These are phyloP conservation scores for Puccinellia tenuiflora DNA, from an alignment of 176 grass and related monocot species.

Conservation along the genomic window DNA sequence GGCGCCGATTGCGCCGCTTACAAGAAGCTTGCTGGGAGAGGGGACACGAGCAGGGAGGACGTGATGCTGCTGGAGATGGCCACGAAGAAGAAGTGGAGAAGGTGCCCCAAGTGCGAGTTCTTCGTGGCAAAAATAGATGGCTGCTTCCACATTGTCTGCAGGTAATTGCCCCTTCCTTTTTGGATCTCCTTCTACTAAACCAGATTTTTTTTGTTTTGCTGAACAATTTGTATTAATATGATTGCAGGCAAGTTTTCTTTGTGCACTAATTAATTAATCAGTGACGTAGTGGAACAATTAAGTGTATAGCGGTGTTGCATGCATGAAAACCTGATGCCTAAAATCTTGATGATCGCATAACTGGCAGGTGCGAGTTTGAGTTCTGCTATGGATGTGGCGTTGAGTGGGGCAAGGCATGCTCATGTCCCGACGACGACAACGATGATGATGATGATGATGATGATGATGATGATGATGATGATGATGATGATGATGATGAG, in stretches of 20 bases:
- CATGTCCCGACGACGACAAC: neutral
- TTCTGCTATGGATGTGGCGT: constrained; percentile 59
- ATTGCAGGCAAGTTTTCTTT: neutral
- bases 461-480: neutral
- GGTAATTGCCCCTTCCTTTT: constrained; percentile 20
- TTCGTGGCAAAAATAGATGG: constrained; percentile 38
- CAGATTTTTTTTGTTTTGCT: neutral
- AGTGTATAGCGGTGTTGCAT: neutral
- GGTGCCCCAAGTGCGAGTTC: constrained; percentile 59
- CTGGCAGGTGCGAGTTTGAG: constrained; percentile 41
- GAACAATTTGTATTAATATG: neutral
- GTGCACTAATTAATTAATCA: neutral
- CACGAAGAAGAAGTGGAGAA: constrained; percentile 44
- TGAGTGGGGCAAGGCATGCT: neutral
- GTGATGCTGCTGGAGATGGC: constrained; percentile 54
- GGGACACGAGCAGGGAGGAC: constrained; percentile 47
- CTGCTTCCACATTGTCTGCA: constrained; percentile 70
- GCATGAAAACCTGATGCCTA: neutral
- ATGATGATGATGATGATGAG: too few relatives aligned
- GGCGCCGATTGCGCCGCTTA: constrained; percentile 42
- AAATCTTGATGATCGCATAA: neutral
- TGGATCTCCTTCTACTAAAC: neutral
- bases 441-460: neutral
- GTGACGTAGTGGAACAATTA: neutral
- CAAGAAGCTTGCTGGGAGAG: neutral